phyloP scores from a whole-genome alignment of 2,329 filamentous ascomycete genomes.

The Dichotomopilus funicola region DNA sequence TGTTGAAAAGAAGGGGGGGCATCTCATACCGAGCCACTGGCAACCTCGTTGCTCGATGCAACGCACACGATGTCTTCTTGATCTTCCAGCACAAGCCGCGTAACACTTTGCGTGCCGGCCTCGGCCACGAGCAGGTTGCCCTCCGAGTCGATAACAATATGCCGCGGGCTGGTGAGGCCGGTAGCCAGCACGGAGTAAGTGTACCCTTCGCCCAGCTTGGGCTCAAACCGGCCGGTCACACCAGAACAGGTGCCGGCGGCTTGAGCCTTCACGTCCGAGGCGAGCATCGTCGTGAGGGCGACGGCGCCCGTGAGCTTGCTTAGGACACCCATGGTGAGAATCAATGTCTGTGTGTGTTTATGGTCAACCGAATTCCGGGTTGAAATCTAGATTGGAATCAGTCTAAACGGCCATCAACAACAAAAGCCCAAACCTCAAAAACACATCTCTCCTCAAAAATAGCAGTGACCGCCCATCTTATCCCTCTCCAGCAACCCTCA shows the following conservation, averaged over 20 bases:
- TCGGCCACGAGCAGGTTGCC: slow-evolving; percentile 22
- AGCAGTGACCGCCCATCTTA: too few relatives aligned
- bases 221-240: slow-evolving; percentile 17
- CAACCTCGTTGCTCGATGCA: slow-evolving; percentile 13
- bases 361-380: too few relatives aligned
- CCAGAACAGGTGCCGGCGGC: slow-evolving; percentile 1
- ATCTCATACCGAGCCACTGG: slow-evolving; percentile 13
- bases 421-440: too few relatives aligned
- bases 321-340: slow-evolving; percentile 1
- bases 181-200: slow-evolving; percentile 16
- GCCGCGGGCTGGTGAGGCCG: slow-evolving; percentile 17
- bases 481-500: too few relatives aligned
- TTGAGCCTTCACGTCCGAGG: slow-evolving; percentile 6
- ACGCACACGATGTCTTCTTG: slow-evolving; percentile 17
- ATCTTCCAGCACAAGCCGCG: slow-evolving; percentile 16
- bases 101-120: slow-evolving; percentile 12
- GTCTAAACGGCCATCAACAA: too few relatives aligned
- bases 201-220: slow-evolving; percentile 19
- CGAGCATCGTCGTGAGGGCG: slow-evolving; percentile 7
- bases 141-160: slow-evolving; percentile 18
- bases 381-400: too few relatives aligned
- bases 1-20: not conserved
- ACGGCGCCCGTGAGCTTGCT: slow-evolving; percentile 2
- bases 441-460: too few relatives aligned
- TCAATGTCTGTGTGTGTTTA: too few relatives aligned